Base-by-base conservation (phyloP, 768 basidiomycete genomes). In the Mycena chlorophos region DNA sequence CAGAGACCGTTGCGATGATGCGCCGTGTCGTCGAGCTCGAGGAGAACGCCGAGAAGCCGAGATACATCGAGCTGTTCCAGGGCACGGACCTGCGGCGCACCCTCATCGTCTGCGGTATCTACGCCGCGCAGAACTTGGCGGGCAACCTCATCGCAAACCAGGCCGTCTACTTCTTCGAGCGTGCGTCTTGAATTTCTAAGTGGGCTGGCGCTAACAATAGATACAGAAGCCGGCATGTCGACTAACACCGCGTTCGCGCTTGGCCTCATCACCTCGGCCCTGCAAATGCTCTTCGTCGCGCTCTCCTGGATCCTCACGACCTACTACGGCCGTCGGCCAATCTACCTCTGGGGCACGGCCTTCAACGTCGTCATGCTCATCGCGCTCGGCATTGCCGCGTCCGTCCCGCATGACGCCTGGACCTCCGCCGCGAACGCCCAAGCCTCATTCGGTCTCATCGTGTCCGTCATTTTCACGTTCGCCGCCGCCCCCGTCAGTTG, bases 101-200 rank as follows among this genome's bases (percentile, higher is more conserved):
- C 6, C 60, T 61, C 52, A 61, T 61, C 34, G 60, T 61, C 20
- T 57, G 52, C 53, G 60, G 49, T 49, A 49, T 61, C 31, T 61
- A 61, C 45, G 60, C 60, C 13, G 60, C 37, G 5, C 60, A 61
- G 34, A 61, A 61, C 17, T 56, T 61, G 49, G 56, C 60, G 26
- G 60, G 60, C 14, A 61, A 61, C 52, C 56, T 61, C 22, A 61
- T 61, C 49, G 60, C 60, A 8, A 61, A 61, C 49, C 60, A 61
- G 39, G 56, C 60, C 52, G 60, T 61, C 22, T 61, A 51, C 10
- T 61, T 61, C 23, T 61, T 61, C 49, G 50, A 61, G 60, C 60
- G 59, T 61, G 29, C 34, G 55, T 60, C 16, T 8, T 34, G 8
- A 8, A 34, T 34, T 34, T 8, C 17, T 17, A 8, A 17, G 31